phyloP scores from a whole-genome alignment of 1,284 basidiomycete genomes.

The Fomitopsis palustris region DNA sequence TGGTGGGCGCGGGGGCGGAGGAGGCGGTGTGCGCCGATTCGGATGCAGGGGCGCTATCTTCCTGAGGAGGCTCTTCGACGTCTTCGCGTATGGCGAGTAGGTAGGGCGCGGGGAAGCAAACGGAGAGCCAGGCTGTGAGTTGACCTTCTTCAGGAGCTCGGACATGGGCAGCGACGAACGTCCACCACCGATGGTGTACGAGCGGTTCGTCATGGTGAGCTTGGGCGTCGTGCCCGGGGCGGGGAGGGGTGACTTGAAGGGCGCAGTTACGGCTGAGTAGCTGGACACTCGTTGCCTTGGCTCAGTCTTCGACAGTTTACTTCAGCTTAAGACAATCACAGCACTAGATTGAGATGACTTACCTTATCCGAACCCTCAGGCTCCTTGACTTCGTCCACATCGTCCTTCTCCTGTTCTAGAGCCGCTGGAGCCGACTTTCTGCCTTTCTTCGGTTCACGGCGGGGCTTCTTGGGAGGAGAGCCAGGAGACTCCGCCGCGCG shows the following conservation, averaged over 20 bases:
- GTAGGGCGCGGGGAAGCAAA: constrained; percentile 43
- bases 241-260: constrained; percentile 7
- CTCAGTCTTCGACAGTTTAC: background rate
- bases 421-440: constrained; percentile 6
- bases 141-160: constrained; percentile 68
- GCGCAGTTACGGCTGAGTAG: constrained; percentile 3
- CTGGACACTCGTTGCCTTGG: background rate
- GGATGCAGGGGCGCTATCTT: constrained; percentile 72
- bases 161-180: constrained; percentile 58
- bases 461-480: constrained; percentile 12
- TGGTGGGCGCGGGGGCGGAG: constrained; percentile 59
- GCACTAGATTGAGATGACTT: background rate
- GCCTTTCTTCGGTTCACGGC: constrained; percentile 7
- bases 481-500: constrained; percentile 3
- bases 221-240: constrained; percentile 9
- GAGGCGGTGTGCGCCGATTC: constrained; percentile 66
- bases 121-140: constrained; percentile 61
- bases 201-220: constrained; percentile 15
- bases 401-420: constrained; percentile 1
- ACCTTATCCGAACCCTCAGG: constrained; percentile 10
- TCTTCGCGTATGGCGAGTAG: constrained; percentile 64
- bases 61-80: constrained; percentile 56
- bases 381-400: constrained; percentile 5
- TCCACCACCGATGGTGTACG: constrained; percentile 24
- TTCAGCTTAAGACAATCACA: background rate